Conservation (phyloP, 371 early-diverging fungal species). For the Mucor circinelloides region DNA sequence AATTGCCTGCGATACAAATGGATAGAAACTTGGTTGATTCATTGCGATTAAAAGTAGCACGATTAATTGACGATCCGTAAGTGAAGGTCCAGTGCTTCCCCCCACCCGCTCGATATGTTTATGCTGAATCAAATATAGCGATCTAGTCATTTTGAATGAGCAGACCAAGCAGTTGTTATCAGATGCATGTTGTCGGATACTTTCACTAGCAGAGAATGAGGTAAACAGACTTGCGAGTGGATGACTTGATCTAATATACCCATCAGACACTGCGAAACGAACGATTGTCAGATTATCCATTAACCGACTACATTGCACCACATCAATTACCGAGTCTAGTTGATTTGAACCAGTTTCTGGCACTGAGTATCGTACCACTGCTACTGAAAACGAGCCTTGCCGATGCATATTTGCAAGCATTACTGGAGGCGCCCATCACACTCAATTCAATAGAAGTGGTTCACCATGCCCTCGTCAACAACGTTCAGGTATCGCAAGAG, state of each 20-base stretch:
- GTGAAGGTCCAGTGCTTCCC: too few relatives aligned
- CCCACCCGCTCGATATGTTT: neutral
- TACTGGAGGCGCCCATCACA: constrained; percentile 30
- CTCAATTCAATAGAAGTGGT: constrained; percentile 65
- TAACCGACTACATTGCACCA: constrained; percentile 17
- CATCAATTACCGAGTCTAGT: constrained; percentile 29
- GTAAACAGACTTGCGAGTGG: constrained; percentile 8
- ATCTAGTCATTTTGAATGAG: constrained; percentile 11
- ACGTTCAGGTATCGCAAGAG: constrained; percentile 45
- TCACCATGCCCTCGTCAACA: constrained; percentile 54
- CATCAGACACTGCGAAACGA: constrained; percentile 19
- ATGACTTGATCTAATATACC: neutral
- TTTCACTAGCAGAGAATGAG: constrained; percentile 48
- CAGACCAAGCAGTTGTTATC: constrained; percentile 11
- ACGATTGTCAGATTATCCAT: constrained; percentile 10
- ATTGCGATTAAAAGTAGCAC: constrained; percentile 25
- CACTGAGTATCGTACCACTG: constrained; percentile 30
- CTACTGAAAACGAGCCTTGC: constrained; percentile 17
- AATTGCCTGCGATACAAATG: constrained; percentile 13
- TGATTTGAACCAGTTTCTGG: constrained; percentile 41
- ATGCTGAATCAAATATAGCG: constrained; percentile 5
- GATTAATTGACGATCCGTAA: constrained; percentile 43
- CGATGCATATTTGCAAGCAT: constrained; percentile 28
- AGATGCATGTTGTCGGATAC: constrained; percentile 25
- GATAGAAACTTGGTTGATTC: constrained; percentile 5